Base-by-base conservation (phyloP, 2,329 filamentous ascomycete genomes). In the Colletotrichum neosansevieriae region DNA sequence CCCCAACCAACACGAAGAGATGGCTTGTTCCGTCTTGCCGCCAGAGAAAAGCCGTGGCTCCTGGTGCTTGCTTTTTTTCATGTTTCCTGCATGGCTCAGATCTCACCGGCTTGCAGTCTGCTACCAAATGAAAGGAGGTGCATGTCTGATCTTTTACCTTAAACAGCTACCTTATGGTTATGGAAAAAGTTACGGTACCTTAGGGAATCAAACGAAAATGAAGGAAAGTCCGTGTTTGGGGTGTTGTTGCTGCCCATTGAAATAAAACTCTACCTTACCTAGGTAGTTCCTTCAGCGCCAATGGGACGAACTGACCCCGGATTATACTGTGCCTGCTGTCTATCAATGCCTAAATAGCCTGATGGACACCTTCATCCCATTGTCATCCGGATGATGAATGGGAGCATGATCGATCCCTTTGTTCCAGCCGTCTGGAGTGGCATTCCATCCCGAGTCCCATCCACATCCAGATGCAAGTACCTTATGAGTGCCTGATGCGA, bases 291-390 rank as follows among this genome's bases (percentile, higher is more conserved):
- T 47, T 17, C 44, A 53, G 36, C 21, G 36, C 32, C 24, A 45
- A 64, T 65, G 61, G 54, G 61, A 68, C 47, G 65, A 68, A 68
- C 65, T 49, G 56, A 45, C 50, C 59, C 59, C 50, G 15, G 49
- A 40, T 58, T 67, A 15, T 50, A n/a, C 59, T 56, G 49, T 45
- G 59, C 40, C 38, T 44, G 13, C 40, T 42, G 63, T 54, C 17
- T 65, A 40, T 7, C 24, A 24, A 24, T 24, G 24, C 24, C 24
- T 21, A 21, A 40, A 32, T 32, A 19, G 51, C 29, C 47, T 45
- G 13, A 34, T 34, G 24, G 51, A 47, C 19, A 21, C 19, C 54
- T 54, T 65, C 65, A 36, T 68, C 61, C 65, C 65, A 68, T 59
- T 65, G 60, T 65, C 61, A 59, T 17, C 53, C 15, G 53, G 21